Base-by-base conservation (phyloP, 176 grass and related monocot species). In the Carex kokanica region DNA sequence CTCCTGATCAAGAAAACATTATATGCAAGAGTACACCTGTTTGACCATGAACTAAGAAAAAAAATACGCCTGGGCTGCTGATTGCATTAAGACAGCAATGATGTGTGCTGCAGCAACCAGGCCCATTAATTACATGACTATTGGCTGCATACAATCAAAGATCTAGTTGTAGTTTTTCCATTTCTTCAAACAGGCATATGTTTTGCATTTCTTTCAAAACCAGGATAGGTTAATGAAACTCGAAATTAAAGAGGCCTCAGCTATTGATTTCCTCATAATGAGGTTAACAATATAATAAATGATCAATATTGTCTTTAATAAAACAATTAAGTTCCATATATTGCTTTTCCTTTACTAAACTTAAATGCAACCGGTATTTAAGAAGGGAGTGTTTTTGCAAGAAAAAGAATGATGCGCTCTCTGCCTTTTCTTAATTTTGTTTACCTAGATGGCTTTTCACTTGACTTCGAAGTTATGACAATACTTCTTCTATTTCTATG, bases 281-380 rank as follows among this genome's bases (percentile, higher is more conserved):
- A 78, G 73, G 14, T 56, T 78, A 56, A 78, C 49, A 55, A 55
- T 54, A 23, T 77, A 12, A 55, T 55, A 32, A 74, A 56, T 77
- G 6, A 55, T 77, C 45, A 77, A 25, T 2, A 77, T 53, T 52
- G 21, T 54, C 43, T 54, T 54, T 51, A 25, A 25, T 52, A 54
- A 53, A 54, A 32, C 49, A 54, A 55, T 27, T 55, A 14, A 31
- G 20, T 55, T 77, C 23, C 29, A 54, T 77, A 10, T 2, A 55
- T 31, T 77, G 2, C 2, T 27, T 55, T 77, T 10, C 72, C 67
- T 23, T 38, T 71, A 45, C 10, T 21, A 21, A 73, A 51, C 69
- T 51, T 45, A 23, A 51, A 17, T 18, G 68, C 16, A 72, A 12
- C 27, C 0, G 12, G 5, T 43, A 18, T 38, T 72, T 47, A 67